phyloP scores from a whole-genome alignment of 352 stramenopile genomes.

The Aphanomyces stellatus region DNA sequence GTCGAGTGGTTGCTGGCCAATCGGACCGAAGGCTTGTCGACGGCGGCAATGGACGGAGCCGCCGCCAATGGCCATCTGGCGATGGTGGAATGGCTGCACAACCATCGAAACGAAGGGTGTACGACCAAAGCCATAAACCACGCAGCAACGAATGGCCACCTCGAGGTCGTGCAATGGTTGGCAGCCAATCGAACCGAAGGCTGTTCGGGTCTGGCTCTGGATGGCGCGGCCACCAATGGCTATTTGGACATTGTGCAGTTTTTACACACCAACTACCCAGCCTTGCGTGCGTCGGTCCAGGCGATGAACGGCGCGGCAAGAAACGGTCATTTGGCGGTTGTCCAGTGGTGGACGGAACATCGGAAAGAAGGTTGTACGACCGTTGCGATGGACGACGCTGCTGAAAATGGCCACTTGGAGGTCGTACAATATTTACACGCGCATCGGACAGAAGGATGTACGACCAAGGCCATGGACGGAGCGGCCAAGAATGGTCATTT shows the following conservation, averaged over 20 bases:
- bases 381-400: constrained; percentile 21
- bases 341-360: not conserved
- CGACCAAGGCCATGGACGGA: constrained; percentile 21
- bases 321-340: not conserved
- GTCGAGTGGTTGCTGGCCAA: constrained; percentile 34
- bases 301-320: constrained; percentile 6
- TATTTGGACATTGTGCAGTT: constrained; percentile 7
- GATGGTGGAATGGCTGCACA: constrained; percentile 14
- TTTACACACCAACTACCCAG: too few species aligned
- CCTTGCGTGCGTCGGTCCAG: not conserved
- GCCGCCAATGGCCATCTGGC: constrained; percentile 8
- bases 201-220: not conserved
- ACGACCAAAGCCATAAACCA: not conserved
- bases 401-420: constrained; percentile 16
- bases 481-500: constrained; percentile 27
- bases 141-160: not conserved
- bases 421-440: constrained; percentile 23
- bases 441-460: constrained; percentile 21
- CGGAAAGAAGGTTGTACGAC: not conserved
- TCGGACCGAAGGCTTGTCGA: constrained; percentile 19
- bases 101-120: not conserved
- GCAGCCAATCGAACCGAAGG: not conserved
- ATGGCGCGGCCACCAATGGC: not conserved
- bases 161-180: not conserved
- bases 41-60: not conserved